Evolutionary conservation across 140 eudicot species (phyloP).

Genomic region (Flaveria floridana): DNA sequence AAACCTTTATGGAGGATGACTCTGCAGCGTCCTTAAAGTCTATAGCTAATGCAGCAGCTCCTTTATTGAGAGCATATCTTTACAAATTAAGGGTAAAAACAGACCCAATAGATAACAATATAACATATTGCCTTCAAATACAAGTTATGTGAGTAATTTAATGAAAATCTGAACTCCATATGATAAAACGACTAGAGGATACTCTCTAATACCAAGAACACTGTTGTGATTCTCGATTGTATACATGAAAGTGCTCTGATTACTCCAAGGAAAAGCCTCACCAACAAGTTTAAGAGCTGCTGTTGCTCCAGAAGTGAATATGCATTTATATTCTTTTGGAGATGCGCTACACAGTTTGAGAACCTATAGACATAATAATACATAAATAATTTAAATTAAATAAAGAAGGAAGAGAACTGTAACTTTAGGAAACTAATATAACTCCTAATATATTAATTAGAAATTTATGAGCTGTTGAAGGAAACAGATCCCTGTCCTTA

Average conservation of each 20-base stretch:
- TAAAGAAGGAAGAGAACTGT: not conserved
- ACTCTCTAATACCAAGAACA: constrained; percentile 92
- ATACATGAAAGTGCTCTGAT: constrained; percentile 71
- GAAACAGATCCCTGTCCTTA: not conserved
- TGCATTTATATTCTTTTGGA: constrained; percentile 78
- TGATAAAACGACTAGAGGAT: constrained; percentile 38
- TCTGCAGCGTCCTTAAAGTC: constrained; percentile 55
- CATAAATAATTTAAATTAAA: not conserved
- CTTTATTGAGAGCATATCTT: constrained; percentile 77
- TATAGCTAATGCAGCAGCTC: constrained; percentile 72
- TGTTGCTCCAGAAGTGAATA: constrained; percentile 94
- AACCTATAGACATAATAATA: constrained; percentile 40
- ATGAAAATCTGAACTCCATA: not conserved
- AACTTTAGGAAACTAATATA: not conserved
- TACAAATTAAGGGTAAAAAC: constrained; percentile 34
- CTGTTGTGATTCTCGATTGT: constrained; percentile 95
- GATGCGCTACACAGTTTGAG: constrained; percentile 78
- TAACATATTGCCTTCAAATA: not conserved
- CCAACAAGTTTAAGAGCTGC: constrained; percentile 94
- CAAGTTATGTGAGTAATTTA: not conserved
- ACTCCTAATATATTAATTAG: not conserved
- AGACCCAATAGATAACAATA: not conserved
- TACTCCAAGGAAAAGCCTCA: constrained; percentile 91
- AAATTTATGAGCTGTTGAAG: not conserved
- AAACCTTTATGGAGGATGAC: constrained; percentile 48